Evolutionary conservation across 495 filamentous ascomycete genomes (phyloP).

Genomic region (Aeminium ludgeri): DNA sequence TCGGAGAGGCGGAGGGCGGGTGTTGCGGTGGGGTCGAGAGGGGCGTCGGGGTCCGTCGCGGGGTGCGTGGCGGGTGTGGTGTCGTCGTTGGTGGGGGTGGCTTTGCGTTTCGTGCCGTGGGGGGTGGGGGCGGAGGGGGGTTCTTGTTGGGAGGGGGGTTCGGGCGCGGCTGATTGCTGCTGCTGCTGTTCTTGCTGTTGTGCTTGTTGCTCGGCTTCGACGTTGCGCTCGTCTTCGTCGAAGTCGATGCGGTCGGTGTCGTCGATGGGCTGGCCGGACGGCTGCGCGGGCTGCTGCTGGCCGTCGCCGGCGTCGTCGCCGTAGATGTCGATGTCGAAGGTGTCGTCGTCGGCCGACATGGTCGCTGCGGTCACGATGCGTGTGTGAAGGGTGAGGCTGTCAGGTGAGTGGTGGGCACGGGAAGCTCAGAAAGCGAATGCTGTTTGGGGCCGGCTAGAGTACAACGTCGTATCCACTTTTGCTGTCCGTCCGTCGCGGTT

Average conservation of each 20-base stretch:
- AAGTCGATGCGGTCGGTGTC: conserved; percentile 19
- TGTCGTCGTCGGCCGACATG: conserved; percentile 69
- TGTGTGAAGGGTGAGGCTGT: not conserved
- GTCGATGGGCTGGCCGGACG: conserved; percentile 16
- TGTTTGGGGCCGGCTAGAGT: not conserved
- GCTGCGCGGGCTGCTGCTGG: conserved; percentile 11
- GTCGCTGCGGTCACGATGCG: conserved; percentile 16
- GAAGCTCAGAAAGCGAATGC: not conserved
- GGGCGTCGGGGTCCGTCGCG: conserved; percentile 24
- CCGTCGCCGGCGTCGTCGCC: conserved; percentile 61
- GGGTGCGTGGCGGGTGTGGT: not conserved
- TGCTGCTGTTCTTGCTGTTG: conserved; percentile 31
- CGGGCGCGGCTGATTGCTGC: conserved; percentile 29
- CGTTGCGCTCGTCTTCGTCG: conserved; percentile 20
- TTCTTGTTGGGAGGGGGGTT: conserved; percentile 20
- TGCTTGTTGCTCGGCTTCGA: conserved; percentile 21
- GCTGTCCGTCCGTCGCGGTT: not conserved
- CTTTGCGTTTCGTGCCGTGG: conserved; percentile 26
- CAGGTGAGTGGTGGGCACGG: not conserved
- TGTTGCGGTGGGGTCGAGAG: conserved; percentile 62
- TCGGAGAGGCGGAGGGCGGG: conserved; percentile 72
- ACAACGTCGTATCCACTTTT: not conserved
- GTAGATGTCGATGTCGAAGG: conserved; percentile 98
- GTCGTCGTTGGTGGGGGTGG: conserved; percentile 13
- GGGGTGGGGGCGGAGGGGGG: conserved; percentile 5